Conservation (phyloP, 352 stramenopile species). For the Aphanomyces euteiches region DNA sequence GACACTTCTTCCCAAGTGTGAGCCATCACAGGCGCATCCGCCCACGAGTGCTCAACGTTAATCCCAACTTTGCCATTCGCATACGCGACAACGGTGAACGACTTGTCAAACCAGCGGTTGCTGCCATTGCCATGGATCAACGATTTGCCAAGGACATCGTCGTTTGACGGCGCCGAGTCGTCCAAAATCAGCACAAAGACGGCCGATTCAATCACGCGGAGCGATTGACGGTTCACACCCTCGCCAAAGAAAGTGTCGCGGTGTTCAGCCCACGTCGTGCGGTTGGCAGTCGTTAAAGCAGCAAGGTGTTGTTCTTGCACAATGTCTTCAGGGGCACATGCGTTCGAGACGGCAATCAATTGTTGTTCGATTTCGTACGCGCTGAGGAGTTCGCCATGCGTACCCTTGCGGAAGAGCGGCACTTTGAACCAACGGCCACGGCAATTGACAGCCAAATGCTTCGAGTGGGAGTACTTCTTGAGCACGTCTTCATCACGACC, state of each 20-base stretch:
- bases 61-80: slow-evolving; percentile 92
- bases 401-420: slow-evolving; percentile 75
- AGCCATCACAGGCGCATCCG: slow-evolving; percentile 83
- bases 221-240: slow-evolving; percentile 83
- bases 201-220: slow-evolving; percentile 69
- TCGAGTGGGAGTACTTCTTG: slow-evolving; percentile 71
- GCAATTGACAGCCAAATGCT: slow-evolving; percentile 85
- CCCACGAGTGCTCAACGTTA: slow-evolving; percentile 93
- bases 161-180: slow-evolving; percentile 52
- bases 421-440: slow-evolving; percentile 87
- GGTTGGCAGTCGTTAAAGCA: slow-evolving; percentile 72
- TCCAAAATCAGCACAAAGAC: slow-evolving; percentile 78
- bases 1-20: slow-evolving; percentile 79
- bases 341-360: slow-evolving; percentile 61
- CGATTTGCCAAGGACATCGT: slow-evolving; percentile 64
- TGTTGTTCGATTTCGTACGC: slow-evolving; percentile 80
- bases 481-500: slow-evolving; percentile 80
- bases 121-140: slow-evolving; percentile 82
- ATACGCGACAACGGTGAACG: slow-evolving; percentile 93
- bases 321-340: slow-evolving; percentile 45
- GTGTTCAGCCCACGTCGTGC: slow-evolving; percentile 87
- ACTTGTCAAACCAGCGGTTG: slow-evolving; percentile 98
- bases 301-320: slow-evolving; percentile 40
- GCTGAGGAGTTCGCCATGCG: slow-evolving; percentile 64
- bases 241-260: slow-evolving; percentile 85